Evolutionary conservation across 2,329 filamentous ascomycete species (phyloP).

Genomic region (Coniosporium tulheliwenetii): DNA sequence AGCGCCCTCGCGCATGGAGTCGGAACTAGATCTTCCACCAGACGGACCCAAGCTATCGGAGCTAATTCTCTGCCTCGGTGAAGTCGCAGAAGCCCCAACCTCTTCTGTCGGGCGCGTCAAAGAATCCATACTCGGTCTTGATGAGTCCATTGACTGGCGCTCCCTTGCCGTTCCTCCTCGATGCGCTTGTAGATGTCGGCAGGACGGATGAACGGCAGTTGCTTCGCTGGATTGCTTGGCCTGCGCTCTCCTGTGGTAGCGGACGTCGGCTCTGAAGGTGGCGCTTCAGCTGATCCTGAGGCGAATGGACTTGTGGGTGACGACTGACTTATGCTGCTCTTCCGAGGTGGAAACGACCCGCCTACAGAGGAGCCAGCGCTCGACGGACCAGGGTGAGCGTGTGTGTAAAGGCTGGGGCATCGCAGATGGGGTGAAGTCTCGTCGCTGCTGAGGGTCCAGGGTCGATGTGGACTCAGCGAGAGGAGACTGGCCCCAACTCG

Average conservation of each 20-base stretch:
- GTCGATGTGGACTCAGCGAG: constrained; percentile 5
- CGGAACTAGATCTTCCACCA: constrained; percentile 5
- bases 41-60: constrained; percentile 5
- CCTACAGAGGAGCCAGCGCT: constrained; percentile 15
- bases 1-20: constrained; percentile 2
- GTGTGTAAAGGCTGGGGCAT: constrained; percentile 33
- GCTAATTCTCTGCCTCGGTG: constrained; percentile 1
- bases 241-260: background rate
- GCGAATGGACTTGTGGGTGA: background rate
- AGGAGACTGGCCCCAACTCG: background rate
- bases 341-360: constrained; percentile 40
- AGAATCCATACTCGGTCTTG: constrained; percentile 41
- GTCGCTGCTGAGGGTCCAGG: constrained; percentile 16
- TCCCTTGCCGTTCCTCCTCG: constrained; percentile 48
- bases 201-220: constrained; percentile 52
- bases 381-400: constrained; percentile 21
- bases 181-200: constrained; percentile 63
- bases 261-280: constrained; percentile 1
- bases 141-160: constrained; percentile 40
- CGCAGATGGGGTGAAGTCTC: constrained; percentile 38
- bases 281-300: background rate
- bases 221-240: constrained; percentile 27
- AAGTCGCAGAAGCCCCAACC: background rate
- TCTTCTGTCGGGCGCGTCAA: constrained; percentile 11
- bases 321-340: constrained; percentile 42